phyloP scores from a whole-genome alignment of 2,329 filamentous ascomycete genomes.

The Curvularia sp. region DNA sequence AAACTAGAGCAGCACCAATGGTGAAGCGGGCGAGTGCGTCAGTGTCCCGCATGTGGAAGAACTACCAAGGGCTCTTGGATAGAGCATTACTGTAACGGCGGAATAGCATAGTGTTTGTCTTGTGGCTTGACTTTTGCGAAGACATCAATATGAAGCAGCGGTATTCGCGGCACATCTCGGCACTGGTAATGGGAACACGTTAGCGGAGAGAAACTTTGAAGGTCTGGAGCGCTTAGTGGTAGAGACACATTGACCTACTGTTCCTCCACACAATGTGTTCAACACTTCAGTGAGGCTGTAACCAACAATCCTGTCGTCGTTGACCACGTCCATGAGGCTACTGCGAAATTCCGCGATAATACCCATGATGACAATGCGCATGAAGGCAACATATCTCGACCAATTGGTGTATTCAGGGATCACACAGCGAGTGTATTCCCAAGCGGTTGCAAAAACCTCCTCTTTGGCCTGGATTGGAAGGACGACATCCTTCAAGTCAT shows the following conservation, averaged over 20 bases:
- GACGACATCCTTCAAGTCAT: slow-evolving; percentile 11
- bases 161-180: slow-evolving; percentile 9
- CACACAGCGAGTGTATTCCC: slow-evolving; percentile 32
- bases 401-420: slow-evolving; percentile 34
- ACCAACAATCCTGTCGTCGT: slow-evolving; percentile 3
- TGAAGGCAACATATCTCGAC: slow-evolving; percentile 34
- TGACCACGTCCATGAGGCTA: slow-evolving; percentile 3
- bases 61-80: slow-evolving; percentile 28
- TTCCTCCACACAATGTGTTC: slow-evolving; percentile 3
- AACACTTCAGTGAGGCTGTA: slow-evolving; percentile 9
- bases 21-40: slow-evolving; percentile 47
- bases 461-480: slow-evolving; percentile 6
- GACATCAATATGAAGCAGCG: slow-evolving; percentile 25
- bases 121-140: slow-evolving; percentile 25
- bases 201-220: background rate
- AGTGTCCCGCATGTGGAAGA: slow-evolving; percentile 48
- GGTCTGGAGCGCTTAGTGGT: background rate
- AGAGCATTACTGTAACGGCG: slow-evolving; percentile 40
- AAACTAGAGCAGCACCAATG: slow-evolving; percentile 43
- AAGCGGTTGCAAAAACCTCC: slow-evolving; percentile 30
- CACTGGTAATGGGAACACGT: background rate
- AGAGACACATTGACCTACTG: slow-evolving; percentile 3
- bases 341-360: slow-evolving; percentile 9
- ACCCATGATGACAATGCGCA: slow-evolving; percentile 20
- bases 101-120: slow-evolving; percentile 32